phyloP scores from a whole-genome alignment of 75 land plant genomes.

The Isoetes taiwanensis region DNA sequence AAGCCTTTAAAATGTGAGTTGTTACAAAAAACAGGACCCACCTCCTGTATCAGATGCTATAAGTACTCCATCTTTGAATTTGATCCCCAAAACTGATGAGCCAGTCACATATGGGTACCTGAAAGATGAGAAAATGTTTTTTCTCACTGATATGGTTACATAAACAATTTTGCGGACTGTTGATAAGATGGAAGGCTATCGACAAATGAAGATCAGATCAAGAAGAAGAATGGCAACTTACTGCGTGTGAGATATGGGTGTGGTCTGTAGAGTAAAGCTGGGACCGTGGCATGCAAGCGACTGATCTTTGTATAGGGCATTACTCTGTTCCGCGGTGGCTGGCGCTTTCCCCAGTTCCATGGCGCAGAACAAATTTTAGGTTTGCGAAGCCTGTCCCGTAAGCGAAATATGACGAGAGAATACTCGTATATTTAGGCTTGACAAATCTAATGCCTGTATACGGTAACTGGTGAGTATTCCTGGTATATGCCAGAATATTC shows the following conservation, averaged over 20 bases:
- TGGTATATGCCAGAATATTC: no score
- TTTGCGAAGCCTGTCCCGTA: no score
- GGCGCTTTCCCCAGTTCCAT: no score
- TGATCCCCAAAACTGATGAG: conserved; percentile 71
- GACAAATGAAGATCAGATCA: background rate
- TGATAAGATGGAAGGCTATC: background rate
- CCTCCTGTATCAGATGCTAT: conserved; percentile 87
- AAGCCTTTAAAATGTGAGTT: background rate
- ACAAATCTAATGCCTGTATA: no score
- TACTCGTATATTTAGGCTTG: no score
- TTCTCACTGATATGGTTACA: background rate
- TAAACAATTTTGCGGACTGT: background rate
- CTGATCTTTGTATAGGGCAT: conserved; percentile 4
- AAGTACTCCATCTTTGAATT: conserved; percentile 80
- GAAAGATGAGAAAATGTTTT: background rate
- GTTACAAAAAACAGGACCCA: conserved; percentile 2
- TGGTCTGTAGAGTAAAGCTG: background rate
- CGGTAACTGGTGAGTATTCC: no score
- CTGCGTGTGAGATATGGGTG: conserved; percentile 11
- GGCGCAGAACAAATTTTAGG: no score
- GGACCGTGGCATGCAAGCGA: conserved; percentile 4
- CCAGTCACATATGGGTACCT: conserved; percentile 91
- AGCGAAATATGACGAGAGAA: no score
- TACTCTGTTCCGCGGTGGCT: no score
- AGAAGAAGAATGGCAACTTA: background rate